A percentile compares a stretch with the other conserved stretches of the same genome.
phyloP scores from a whole-genome alignment of 2,329 filamentous ascomycete genomes.

The Hymenoscyphus fructigenus region DNA sequence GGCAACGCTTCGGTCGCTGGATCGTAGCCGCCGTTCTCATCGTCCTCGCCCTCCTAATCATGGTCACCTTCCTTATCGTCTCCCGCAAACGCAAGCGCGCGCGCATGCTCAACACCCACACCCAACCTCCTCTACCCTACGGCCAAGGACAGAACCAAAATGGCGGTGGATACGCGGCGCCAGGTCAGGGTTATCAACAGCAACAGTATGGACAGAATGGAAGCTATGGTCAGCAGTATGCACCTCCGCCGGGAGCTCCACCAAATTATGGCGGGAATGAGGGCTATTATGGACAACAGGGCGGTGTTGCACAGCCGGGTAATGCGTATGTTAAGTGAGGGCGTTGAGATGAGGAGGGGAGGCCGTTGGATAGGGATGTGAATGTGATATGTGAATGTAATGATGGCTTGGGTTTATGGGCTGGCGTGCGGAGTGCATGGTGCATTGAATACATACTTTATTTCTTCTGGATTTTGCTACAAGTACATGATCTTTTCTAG shows the following conservation, averaged over 20 bases:
- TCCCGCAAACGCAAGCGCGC: conserved; percentile 1
- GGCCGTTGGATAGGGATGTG: background rate
- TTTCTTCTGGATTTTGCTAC: too few relatives aligned
- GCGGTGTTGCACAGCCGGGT: conserved; percentile 22
- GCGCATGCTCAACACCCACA: background rate
- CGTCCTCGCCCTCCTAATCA: conserved; percentile 21
- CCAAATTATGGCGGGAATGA: conserved; percentile 14
- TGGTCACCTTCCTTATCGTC: conserved; percentile 7
- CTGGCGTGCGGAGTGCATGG: too few relatives aligned
- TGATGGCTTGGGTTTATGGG: too few relatives aligned
- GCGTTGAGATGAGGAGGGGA: background rate
- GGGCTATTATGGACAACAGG: conserved; percentile 21
- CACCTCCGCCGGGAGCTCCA: conserved; percentile 14
- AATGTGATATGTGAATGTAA: background rate
- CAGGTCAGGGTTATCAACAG: background rate
- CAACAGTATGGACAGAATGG: background rate
- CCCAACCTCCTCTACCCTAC: conserved; percentile 2
- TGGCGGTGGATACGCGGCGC: conserved; percentile 12
- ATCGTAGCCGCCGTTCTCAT: conserved; percentile 25
- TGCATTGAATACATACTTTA: too few relatives aligned
- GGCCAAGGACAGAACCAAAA: conserved; percentile 10
- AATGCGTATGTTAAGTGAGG: conserved; percentile 16
- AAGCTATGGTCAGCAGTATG: conserved; percentile 16
- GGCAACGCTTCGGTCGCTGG: conserved; percentile 27
- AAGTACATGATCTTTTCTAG: too few relatives aligned